Evolutionary conservation across 192 early-diverging fungal genomes (phyloP).

Genomic region (Radiomyces spectabilis): DNA sequence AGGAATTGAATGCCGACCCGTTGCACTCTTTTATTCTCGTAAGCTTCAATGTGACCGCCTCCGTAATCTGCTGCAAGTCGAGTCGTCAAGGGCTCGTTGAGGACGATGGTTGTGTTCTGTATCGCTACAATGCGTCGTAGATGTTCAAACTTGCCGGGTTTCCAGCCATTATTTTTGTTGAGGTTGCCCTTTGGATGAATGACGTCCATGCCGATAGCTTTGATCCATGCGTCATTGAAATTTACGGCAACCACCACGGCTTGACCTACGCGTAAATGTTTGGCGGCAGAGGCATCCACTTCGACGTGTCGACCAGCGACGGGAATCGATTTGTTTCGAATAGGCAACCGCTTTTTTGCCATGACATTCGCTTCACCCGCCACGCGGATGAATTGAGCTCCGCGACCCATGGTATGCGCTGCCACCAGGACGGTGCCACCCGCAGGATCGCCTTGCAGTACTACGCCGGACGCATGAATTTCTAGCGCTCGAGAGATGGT

Average conservation of each 20-base stretch:
- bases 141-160: conserved; percentile 24
- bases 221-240: conserved; percentile 35
- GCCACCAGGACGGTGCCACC: conserved; percentile 34
- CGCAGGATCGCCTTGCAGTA: conserved; percentile 28
- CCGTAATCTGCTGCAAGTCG: conserved; percentile 28
- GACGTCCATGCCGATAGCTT: conserved; percentile 37
- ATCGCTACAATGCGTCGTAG: conserved; percentile 27
- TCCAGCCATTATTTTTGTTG: conserved; percentile 29
- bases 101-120: conserved; percentile 14
- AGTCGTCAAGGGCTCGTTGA: conserved; percentile 35
- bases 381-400: conserved; percentile 25
- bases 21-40: conserved; percentile 21
- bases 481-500: conserved; percentile 23
- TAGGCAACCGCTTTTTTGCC: conserved; percentile 16
- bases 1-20: conserved; percentile 30
- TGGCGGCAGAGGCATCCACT: neutral
- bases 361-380: conserved; percentile 20
- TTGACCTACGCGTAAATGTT: conserved; percentile 26
- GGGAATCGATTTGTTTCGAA: conserved; percentile 30
- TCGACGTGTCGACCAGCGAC: conserved; percentile 17
- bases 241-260: conserved; percentile 25
- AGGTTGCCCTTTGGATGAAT: conserved; percentile 25
- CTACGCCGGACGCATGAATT: conserved; percentile 23
- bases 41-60: conserved; percentile 32
- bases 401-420: conserved; percentile 16